Conservation (phyloP, 2,329 filamentous ascomycete genomes). For the Aspergillus udagawae region DNA sequence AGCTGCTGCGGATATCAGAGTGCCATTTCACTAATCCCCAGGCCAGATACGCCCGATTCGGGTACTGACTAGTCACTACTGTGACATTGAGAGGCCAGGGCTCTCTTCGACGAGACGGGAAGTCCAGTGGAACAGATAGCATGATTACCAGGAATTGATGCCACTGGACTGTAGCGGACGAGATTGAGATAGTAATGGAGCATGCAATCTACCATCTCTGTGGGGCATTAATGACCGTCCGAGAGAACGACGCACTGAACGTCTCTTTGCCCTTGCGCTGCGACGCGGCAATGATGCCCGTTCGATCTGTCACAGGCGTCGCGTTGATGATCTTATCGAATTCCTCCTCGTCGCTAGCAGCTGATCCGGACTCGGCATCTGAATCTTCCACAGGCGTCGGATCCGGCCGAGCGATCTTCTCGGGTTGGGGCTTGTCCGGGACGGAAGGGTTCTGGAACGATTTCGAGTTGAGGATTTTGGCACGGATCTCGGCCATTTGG, state of each 20-base stretch:
- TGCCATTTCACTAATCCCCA: background rate
- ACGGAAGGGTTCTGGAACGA: constrained; percentile 64
- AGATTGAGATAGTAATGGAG: background rate
- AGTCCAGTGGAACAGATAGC: background rate
- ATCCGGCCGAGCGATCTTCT: constrained; percentile 60
- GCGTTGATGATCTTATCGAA: constrained; percentile 94
- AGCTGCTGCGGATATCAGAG: background rate
- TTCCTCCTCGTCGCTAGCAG: constrained; percentile 62
- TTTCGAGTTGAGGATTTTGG: constrained; percentile 86
- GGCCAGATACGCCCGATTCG: background rate
- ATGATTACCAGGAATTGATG: background rate
- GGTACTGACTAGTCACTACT: background rate
- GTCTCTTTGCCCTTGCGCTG: constrained; percentile 49
- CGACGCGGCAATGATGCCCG: constrained; percentile 65
- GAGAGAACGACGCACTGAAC: constrained; percentile 47
- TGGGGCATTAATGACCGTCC: constrained; percentile 47
- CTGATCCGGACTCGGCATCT: constrained; percentile 68
- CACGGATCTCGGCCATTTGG: constrained; percentile 87
- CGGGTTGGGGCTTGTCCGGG: constrained; percentile 52
- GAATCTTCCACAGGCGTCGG: constrained; percentile 52
- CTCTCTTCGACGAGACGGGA: background rate
- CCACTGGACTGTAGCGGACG: background rate
- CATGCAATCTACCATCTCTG: constrained; percentile 37
- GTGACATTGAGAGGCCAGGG: background rate
- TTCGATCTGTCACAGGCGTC: constrained; percentile 80